Percentiles rank a stretch among this genome's conserved stretches.
phyloP scores from a whole-genome alignment of 1,284 basidiomycete genomes.

The Sporisorium reilianum region DNA sequence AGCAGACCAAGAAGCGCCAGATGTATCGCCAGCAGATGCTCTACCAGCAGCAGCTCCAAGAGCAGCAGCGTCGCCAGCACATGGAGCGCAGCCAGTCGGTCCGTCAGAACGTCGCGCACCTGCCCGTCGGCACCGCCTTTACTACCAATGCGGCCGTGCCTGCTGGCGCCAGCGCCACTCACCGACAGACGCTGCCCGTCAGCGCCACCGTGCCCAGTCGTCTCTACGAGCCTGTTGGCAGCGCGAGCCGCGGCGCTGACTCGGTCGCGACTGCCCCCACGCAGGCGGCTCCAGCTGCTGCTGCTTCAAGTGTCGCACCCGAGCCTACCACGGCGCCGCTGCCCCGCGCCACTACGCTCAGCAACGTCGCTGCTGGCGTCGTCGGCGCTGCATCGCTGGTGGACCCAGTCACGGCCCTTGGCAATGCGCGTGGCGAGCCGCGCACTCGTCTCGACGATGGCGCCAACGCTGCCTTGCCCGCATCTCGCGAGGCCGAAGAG shows the following conservation, averaged over 20 bases:
- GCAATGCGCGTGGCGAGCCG: conserved; percentile 53
- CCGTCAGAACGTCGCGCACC: conserved; percentile 35
- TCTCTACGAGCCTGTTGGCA: conserved; percentile 43
- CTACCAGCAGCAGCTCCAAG: conserved; percentile 64
- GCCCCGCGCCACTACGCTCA: conserved; percentile 22
- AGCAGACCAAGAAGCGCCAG: conserved; percentile 68
- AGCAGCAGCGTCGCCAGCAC: conserved; percentile 58
- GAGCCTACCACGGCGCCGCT: conserved; percentile 10
- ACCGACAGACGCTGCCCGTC: conserved; percentile 45
- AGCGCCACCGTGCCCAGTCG: conserved; percentile 51
- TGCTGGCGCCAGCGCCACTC: conserved; percentile 19
- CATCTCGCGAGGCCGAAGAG: conserved; percentile 19
- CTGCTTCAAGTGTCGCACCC: not conserved
- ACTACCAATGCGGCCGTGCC: conserved; percentile 43
- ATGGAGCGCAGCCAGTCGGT: conserved; percentile 54
- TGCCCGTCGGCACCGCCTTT: conserved; percentile 49
- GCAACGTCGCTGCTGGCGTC: conserved; percentile 18
- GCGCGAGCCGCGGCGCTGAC: conserved; percentile 20
- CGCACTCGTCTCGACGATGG: conserved; percentile 49
- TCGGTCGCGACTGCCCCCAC: not conserved
- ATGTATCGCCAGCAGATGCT: conserved; percentile 68
- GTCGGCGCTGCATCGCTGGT: conserved; percentile 10
- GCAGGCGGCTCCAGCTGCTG: conserved; percentile 10
- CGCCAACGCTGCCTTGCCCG: not conserved
- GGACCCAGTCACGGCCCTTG: conserved; percentile 46